Evolutionary conservation across 108 stramenopile genomes (phyloP).

Genomic region (Discostella pseudostelligera): DNA sequence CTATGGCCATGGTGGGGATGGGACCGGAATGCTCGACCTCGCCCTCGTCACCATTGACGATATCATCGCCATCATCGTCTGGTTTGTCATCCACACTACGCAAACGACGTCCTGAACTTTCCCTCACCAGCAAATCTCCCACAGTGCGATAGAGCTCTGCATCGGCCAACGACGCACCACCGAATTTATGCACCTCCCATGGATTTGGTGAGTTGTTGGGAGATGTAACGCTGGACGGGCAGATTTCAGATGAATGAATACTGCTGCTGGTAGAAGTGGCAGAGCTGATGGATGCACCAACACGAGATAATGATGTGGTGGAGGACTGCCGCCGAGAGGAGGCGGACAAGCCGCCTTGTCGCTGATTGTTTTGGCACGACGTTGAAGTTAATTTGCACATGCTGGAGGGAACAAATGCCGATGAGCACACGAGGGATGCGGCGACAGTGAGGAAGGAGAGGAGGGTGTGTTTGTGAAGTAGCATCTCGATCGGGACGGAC

Average conservation of each 20-base stretch:
- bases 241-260: conserved; percentile 7
- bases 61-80: not conserved
- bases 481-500: no score
- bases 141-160: conserved; percentile 64
- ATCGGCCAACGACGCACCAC: conserved; percentile 62
- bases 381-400: not conserved
- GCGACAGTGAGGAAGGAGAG: not conserved
- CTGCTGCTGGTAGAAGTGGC: not conserved
- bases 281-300: conserved; percentile 1
- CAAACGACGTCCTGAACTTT: conserved; percentile 35
- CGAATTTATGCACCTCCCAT: conserved; percentile 75
- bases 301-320: not conserved
- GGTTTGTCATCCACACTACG: not conserved
- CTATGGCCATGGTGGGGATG: conserved; percentile 80
- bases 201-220: conserved; percentile 28
- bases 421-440: not conserved
- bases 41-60: not conserved
- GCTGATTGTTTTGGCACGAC: not conserved
- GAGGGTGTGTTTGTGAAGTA: not conserved
- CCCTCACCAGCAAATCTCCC: conserved; percentile 62
- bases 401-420: not conserved
- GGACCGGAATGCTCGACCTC: conserved; percentile 29
- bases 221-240: conserved; percentile 13
- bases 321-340: not conserved
- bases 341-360: not conserved